Evolutionary conservation across 2,329 filamentous ascomycete species (phyloP).

Genomic region (Diaporthe vexans): DNA sequence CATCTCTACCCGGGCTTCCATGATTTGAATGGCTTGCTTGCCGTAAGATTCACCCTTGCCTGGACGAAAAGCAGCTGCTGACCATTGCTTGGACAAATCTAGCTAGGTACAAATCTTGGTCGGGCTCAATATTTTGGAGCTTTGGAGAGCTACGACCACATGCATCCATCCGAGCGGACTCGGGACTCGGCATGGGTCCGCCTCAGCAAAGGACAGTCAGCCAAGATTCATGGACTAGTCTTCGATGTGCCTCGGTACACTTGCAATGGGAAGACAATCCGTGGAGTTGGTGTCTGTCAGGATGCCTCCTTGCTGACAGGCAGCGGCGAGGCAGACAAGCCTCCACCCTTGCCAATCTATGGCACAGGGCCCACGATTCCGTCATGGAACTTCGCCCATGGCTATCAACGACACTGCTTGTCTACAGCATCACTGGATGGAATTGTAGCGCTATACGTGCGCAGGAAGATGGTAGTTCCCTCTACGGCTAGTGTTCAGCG

Average conservation of each 20-base stretch:
- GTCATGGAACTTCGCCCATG: too few relatives aligned
- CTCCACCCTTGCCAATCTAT: neutral
- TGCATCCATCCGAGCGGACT: neutral
- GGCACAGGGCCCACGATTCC: too few relatives aligned
- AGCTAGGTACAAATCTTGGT: neutral
- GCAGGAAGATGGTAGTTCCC: neutral
- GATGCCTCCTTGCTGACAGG: neutral
- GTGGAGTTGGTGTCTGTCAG: neutral
- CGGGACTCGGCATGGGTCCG: neutral
- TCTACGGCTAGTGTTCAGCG: neutral
- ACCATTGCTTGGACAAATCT: neutral
- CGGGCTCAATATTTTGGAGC: constrained; percentile 2
- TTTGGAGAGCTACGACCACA: neutral
- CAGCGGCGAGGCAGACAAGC: neutral
- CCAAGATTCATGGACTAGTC: neutral
- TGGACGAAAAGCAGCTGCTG: neutral
- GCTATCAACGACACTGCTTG: neutral
- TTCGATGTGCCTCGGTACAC: neutral
- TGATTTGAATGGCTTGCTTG: too few relatives aligned
- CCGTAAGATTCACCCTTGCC: neutral
- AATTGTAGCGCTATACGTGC: neutral
- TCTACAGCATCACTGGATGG: neutral
- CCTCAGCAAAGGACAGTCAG: neutral
- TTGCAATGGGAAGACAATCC: neutral
- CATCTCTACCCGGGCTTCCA: neutral